Evolutionary conservation across 139 green algal species (phyloP).

Genomic region (Parachlorella kessleri): DNA sequence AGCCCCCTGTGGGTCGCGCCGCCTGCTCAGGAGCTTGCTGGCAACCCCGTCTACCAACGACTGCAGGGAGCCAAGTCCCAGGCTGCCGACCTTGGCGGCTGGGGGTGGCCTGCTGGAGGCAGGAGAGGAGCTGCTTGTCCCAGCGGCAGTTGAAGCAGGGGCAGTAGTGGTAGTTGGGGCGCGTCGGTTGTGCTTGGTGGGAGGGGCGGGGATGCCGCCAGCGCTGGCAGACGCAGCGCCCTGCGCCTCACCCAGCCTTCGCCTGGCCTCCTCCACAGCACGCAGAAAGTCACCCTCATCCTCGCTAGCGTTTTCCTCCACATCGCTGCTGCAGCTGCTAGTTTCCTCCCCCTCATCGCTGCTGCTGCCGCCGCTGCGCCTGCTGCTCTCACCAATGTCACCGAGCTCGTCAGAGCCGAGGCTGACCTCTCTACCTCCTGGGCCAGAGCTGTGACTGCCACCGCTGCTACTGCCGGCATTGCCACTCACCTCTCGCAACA

Average conservation of each 20-base stretch:
- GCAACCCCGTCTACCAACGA: no score
- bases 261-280: neutral
- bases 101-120: no score
- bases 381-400: neutral
- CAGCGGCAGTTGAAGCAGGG: no score
- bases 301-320: no score
- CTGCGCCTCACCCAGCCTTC: no score
- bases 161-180: no score
- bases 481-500: neutral
- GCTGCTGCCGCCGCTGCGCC: neutral
- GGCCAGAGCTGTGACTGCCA: neutral
- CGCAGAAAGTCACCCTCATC: no score
- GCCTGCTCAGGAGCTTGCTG: neutral
- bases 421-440: neutral
- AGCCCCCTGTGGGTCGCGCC: neutral
- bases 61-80: conserved; percentile 1
- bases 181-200: no score
- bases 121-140: no score
- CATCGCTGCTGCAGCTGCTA: no score
- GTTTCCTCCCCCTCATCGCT: neutral
- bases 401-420: neutral
- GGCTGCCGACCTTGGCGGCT: neutral
- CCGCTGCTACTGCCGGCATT: neutral
- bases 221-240: no score
- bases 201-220: no score